Conservation (phyloP, 352 stramenopile species). For the Globisporangium megalacanthum region DNA sequence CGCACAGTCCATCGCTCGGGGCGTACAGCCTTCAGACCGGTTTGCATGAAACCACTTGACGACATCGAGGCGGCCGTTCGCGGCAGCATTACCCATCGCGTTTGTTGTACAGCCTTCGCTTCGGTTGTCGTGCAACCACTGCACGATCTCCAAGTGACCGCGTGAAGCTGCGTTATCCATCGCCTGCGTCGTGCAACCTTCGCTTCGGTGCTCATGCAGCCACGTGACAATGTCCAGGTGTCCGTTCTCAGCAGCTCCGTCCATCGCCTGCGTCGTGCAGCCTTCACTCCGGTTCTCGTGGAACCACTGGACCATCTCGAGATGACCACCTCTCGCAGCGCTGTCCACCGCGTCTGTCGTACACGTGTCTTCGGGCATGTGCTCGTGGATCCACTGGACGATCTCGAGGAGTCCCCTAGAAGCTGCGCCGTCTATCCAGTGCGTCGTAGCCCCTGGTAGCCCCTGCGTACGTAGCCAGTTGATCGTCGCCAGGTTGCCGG, state of each 20-base stretch:
- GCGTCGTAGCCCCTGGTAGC: not conserved
- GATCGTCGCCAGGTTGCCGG: constrained; percentile 3
- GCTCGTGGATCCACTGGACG: not conserved
- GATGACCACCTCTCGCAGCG: not conserved
- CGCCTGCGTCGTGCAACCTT: not conserved
- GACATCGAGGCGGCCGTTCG: too few species aligned
- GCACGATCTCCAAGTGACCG: not conserved
- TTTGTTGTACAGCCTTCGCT: not conserved
- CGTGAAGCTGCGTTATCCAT: not conserved
- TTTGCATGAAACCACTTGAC: not conserved
- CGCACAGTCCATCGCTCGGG: not conserved
- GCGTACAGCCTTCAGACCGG: not conserved
- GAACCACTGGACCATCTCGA: constrained; percentile 3
- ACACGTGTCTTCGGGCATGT: not conserved
- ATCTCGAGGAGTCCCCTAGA: not conserved
- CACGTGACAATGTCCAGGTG: not conserved
- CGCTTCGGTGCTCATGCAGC: not conserved
- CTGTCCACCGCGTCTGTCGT: not conserved
- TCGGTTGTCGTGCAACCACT: constrained; percentile 1
- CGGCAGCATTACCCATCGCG: too few species aligned
- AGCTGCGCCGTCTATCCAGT: not conserved
- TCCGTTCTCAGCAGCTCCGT: not conserved
- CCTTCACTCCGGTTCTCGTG: not conserved
- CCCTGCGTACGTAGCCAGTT: constrained; percentile 1
- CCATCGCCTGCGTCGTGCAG: not conserved